Base-by-base conservation (phyloP, 805 yeast species). In the Wickerhamomyces tratensis region DNA sequence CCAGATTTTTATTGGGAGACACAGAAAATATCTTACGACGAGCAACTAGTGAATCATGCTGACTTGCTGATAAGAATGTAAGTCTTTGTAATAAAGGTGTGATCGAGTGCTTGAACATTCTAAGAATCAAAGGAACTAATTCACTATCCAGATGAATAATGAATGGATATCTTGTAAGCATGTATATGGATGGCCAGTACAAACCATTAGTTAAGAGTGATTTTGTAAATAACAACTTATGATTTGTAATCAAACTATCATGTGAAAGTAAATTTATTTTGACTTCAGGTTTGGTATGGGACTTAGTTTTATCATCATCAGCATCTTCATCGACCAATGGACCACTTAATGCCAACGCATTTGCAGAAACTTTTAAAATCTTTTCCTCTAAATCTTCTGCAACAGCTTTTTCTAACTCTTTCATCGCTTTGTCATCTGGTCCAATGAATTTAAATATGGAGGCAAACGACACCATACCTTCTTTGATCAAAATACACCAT, bases 291-390 rank as follows among this genome's bases (percentile, higher is more conserved):
- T 20, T 20, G 20, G 20, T 20, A 2, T 20, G 20, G 20, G 30
- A 4, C 5, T 27, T 27, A 5, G 55, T 31, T 10, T 40, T 40
- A 12, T 53, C 62, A n/a, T 63, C 66, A 7, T 69, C 77, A 25
- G 76, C 83, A 15, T 76, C 85, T 33, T 82, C 91, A 35, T 76
- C 79, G 5, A 71, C 68, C 35, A 89, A 65, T 0, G 96, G 95
- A 9, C 93, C 93, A 6, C 96, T 96, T 50, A 88, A 58, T 0
- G 97, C 93, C 39, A 89, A 63, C 0, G 95, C 95, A 47, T 82
- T 85, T 0, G 86, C 82, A 25, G 76, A 71, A 0, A 89, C 82
- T 46, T 68, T 67, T 51, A 70, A 67, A 0, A 84, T 75, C 44
- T 77, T 72, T 11, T 76, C 76, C 13, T 79, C 78, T 43, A 74